A percentile compares a stretch with the other conserved stretches of the same genome.
These are phyloP conservation scores for Micromonas commoda DNA, from an alignment of 139 green algal species.

Conservation along the genomic window DNA sequence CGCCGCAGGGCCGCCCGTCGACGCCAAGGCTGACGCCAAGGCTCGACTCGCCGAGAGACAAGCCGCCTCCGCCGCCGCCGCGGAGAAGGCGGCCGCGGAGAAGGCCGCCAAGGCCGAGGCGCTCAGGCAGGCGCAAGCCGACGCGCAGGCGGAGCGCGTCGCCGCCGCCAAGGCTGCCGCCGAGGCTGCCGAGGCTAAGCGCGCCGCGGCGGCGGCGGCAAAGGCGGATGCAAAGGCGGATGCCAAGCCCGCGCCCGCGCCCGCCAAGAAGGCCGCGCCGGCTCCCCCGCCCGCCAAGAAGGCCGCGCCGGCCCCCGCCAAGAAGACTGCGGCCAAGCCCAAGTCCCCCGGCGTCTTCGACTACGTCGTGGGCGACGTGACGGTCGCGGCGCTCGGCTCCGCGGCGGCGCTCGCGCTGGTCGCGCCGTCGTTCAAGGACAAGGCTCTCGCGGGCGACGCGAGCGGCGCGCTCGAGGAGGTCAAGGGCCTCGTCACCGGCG, in stretches of 20 bases:
- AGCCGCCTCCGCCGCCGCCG: not conserved
- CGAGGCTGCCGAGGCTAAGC: not conserved
- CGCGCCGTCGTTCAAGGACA: not conserved
- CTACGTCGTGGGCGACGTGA: not conserved
- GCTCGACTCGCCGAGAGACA: not conserved
- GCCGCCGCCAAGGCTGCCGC: not conserved
- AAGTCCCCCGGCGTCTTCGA: not conserved
- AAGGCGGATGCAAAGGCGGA: not conserved
- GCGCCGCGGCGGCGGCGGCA: too few relatives aligned
- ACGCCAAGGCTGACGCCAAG: not conserved
- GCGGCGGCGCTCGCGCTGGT: not conserved
- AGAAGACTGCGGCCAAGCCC: too few relatives aligned
- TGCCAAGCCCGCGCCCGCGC: not conserved
- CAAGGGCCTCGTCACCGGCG: not conserved
- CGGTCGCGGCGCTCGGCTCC: too few relatives aligned
- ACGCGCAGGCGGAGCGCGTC: not conserved
- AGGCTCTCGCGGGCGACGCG: not conserved
- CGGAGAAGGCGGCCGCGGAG: not conserved
- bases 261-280: not conserved
- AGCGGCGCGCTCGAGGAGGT: not conserved
- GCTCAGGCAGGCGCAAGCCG: too few relatives aligned
- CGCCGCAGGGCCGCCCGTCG: too few relatives aligned
- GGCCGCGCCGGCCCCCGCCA: too few relatives aligned
- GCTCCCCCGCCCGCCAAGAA: not conserved
- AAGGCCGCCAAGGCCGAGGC: not conserved